phyloP scores from a whole-genome alignment of 768 basidiomycete genomes.

The Lentinula aciculospora region DNA sequence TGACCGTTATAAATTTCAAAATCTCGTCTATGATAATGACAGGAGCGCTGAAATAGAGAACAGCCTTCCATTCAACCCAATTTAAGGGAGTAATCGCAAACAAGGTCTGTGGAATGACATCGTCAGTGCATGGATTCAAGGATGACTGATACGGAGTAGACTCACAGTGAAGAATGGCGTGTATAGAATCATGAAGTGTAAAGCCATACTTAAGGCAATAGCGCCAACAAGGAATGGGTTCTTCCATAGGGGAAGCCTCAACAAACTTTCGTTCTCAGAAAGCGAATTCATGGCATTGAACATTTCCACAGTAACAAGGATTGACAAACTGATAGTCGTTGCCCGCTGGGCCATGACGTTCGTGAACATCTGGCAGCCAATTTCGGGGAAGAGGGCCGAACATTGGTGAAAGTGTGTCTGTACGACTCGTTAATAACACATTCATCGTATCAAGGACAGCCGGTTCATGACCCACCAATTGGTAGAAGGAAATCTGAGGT shows the following conservation, averaged over 20 bases:
- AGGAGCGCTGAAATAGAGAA: constrained; percentile 81
- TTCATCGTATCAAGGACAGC: background rate
- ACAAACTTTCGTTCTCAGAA: constrained; percentile 92
- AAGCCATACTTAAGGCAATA: constrained; percentile 83
- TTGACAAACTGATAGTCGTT: constrained; percentile 94
- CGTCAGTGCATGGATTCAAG: constrained; percentile 5
- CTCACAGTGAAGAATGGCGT: constrained; percentile 93
- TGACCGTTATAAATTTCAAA: constrained; percentile 77
- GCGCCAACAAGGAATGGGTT: constrained; percentile 91
- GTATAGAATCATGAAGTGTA: constrained; percentile 94
- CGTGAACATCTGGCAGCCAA: constrained; percentile 95
- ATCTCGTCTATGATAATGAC: constrained; percentile 88
- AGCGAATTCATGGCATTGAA: constrained; percentile 98
- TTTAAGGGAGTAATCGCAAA: constrained; percentile 94
- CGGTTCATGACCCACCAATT: constrained; percentile 62
- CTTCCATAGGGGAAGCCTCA: constrained; percentile 88
- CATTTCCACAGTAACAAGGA: constrained; percentile 95
- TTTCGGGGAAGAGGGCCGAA: constrained; percentile 71
- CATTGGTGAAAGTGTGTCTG: constrained; percentile 98
- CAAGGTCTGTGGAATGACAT: constrained; percentile 44
- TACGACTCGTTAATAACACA: background rate
- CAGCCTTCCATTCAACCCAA: constrained; percentile 93
- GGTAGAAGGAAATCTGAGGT: constrained; percentile 89
- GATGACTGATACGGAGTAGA: constrained; percentile 12
- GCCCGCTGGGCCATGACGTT: constrained; percentile 81